Percentiles rank a stretch among this genome's conserved stretches.
These are phyloP conservation scores for Tulasnella sp. DNA, from an alignment of 768 basidiomycete genomes.

Conservation along the genomic window DNA sequence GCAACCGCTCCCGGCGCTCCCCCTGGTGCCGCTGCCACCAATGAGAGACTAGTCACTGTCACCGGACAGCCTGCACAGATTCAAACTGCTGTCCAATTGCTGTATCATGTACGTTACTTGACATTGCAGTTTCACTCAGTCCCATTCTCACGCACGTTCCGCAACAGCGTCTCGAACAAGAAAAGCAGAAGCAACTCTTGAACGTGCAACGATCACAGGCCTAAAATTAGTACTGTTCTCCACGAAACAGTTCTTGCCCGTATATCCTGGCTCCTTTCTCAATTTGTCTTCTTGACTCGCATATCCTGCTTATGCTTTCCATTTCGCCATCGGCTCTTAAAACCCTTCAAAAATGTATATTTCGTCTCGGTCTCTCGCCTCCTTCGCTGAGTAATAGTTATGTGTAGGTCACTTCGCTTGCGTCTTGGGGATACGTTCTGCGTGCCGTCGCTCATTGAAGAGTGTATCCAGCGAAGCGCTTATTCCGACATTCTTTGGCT, in stretches of 20 bases:
- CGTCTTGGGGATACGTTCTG: neutral
- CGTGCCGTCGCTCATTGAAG: neutral
- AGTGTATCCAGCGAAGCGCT: neutral
- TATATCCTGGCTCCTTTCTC: neutral
- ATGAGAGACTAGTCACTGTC: slow-evolving; percentile 89
- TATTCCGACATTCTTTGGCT: neutral
- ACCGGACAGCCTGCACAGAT: slow-evolving; percentile 93
- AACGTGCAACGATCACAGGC: neutral
- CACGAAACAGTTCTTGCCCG: neutral
- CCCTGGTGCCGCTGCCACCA: slow-evolving; percentile 43
- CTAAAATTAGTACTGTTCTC: neutral
- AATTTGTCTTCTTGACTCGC: neutral
- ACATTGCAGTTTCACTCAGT: neutral
- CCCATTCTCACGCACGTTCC: neutral
- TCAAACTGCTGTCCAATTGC: slow-evolving; percentile 87
- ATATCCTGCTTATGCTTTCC: neutral
- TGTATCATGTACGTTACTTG: slow-evolving; percentile 27
- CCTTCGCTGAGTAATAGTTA: neutral
- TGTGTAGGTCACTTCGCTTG: neutral
- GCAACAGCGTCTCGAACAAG: slow-evolving; percentile 70
- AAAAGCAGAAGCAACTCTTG: slow-evolving; percentile 72
- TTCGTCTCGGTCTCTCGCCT: neutral
- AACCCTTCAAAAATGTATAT: neutral
- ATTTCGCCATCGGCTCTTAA: neutral
- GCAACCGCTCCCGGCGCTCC: slow-evolving; percentile 45